A percentile compares a stretch with the other conserved stretches of the same genome.
phyloP scores from a whole-genome alignment of 352 stramenopile species.

The Peronospora farinosa region DNA sequence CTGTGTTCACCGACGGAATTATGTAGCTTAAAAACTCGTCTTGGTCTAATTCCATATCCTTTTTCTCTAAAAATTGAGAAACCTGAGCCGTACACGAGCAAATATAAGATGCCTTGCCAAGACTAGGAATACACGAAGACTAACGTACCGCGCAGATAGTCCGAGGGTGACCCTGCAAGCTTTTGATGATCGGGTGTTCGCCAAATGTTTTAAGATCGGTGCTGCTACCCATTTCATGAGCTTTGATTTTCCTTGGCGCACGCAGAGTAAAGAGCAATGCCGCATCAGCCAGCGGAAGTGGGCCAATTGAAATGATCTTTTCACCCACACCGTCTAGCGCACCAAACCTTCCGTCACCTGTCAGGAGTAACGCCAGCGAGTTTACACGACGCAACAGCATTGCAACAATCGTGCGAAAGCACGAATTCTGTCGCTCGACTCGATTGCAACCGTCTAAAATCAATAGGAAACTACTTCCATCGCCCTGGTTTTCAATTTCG shows the following conservation, averaged over 20 bases:
- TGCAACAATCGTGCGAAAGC: constrained; percentile 41
- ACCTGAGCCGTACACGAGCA: no score
- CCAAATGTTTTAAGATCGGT: constrained; percentile 33
- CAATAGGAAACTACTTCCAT: constrained; percentile 48
- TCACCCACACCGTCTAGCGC: constrained; percentile 74
- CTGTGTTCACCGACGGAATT: no score
- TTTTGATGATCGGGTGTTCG: no score
- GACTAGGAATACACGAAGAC: no score
- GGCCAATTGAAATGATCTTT: constrained; percentile 66
- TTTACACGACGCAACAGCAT: constrained; percentile 62
- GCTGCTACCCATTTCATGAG: constrained; percentile 73
- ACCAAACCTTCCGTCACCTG: constrained; percentile 64
- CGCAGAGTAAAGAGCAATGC: constrained; percentile 72
- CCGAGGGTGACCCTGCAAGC: no score
- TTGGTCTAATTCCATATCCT: no score
- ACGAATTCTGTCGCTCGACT: constrained; percentile 31
- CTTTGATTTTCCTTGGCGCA: constrained; percentile 58
- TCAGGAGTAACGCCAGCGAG: constrained; percentile 55
- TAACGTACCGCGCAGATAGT: no score
- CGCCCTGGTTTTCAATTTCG: constrained; percentile 16
- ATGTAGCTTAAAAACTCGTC: no score
- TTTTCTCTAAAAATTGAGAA: no score
- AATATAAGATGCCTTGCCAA: no score
- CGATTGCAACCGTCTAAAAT: constrained; percentile 76
- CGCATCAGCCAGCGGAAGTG: constrained; percentile 54